Base-by-base conservation (phyloP, 1,139 yeast species). In the Lodderomyces beijingensis region DNA sequence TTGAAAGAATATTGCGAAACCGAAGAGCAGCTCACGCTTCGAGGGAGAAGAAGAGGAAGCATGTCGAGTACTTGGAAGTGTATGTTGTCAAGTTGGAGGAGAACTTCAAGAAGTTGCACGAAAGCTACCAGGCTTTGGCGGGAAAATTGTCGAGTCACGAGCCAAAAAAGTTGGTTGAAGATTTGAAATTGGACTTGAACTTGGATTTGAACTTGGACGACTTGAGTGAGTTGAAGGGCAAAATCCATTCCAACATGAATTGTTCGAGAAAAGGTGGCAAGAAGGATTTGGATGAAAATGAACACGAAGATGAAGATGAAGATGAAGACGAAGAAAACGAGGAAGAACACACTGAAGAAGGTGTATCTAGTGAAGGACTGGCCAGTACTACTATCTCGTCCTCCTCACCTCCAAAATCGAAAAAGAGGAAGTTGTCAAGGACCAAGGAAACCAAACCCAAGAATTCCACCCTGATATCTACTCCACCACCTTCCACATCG, bases 1-100 rank as follows among this genome's bases (percentile, higher is more conserved):
- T 89, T 34, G 97, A 91, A 62, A 70, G 98, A 38, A 88, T 91
- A 36, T 70, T 91, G 54, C 76, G 98, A 54, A 91, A 91, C 59
- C 77, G 98, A 51, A 83, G 91, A 54, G 97, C 98, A 16, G 98
- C 98, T 29, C 97, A 91, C 56, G 95, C 95, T 31, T 85, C 95
- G 20, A 77, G 98, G 45, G 98, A 91, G 55, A 89, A 89, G 77
- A 91, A 91, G 74, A 77, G 97, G 53, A 78, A 80, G 54, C 95
- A 89, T 55, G 83, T 91, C 40, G 95, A 88, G 57, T 79, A 78
- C 45, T 70, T 91, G 47, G 97, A 91, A 62, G 58, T 68, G 20
- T 77, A 77, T 44, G 80, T 77, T 25, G 53, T 62, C 27, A 62
- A 65, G 33, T 57, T 79, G 46, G 81, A 75, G 45, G 47, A 45